phyloP scores from a whole-genome alignment of 306 rosid species.

The Lathyrus tuberosus region DNA sequence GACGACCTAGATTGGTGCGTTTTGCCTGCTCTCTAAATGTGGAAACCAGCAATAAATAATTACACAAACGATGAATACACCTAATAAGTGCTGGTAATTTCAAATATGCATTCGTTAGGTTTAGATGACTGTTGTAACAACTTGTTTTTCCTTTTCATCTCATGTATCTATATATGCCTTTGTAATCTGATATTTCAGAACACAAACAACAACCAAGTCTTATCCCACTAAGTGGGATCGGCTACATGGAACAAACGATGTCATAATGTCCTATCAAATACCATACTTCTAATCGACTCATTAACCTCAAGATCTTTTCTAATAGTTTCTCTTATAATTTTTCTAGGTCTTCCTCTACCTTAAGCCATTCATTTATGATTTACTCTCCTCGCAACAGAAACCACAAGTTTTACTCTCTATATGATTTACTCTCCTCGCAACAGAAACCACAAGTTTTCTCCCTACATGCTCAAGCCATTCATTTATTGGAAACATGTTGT shows the following conservation, averaged over 20 bases:
- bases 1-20: conserved; percentile 65
- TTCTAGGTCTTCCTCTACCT: no score
- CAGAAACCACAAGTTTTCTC: no score
- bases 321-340: no score
- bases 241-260: no score
- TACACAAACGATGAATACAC: neutral
- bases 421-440: no score
- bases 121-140: neutral
- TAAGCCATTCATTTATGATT: no score
- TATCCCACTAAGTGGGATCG: no score
- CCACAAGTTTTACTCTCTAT: no score
- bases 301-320: no score
- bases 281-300: no score
- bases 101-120: neutral
- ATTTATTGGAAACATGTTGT: neutral
- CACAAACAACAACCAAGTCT: neutral
- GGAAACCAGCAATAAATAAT: neutral
- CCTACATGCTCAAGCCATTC: neutral
- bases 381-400: no score
- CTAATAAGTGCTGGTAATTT: neutral
- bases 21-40: conserved; percentile 52
- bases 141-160: neutral
- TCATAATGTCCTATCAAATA: no score
- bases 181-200: neutral
- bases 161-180: neutral